Evolutionary conservation across 257 asterid species (phyloP).

Genomic region (Ocimum tenuiflorum): DNA sequence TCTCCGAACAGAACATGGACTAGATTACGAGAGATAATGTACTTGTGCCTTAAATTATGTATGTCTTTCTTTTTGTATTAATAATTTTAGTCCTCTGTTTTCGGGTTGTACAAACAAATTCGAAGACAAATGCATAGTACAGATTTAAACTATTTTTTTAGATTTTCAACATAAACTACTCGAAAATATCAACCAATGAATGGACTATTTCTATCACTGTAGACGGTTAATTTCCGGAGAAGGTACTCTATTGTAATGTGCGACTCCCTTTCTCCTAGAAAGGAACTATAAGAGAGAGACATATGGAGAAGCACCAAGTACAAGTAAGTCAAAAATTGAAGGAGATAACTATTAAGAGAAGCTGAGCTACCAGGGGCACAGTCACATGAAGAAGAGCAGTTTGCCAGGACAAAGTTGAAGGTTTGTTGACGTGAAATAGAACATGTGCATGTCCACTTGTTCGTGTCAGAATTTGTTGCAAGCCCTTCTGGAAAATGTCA

Average conservation of each 20-base stretch:
- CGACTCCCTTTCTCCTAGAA: neutral
- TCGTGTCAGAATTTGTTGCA: constrained; percentile 30
- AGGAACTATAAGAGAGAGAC: neutral
- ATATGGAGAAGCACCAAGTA: neutral
- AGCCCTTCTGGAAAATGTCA: constrained; percentile 28
- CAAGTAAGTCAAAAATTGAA: neutral
- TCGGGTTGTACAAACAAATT: neutral
- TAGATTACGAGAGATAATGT: neutral
- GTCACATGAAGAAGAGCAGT: constrained; percentile 77
- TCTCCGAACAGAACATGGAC: neutral
- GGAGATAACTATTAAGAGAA: neutral
- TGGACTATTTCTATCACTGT: neutral
- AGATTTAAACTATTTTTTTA: neutral
- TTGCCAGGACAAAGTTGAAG: constrained; percentile 31
- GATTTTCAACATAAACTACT: neutral
- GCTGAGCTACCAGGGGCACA: constrained; percentile 61
- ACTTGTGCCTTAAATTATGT: neutral
- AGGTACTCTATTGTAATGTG: neutral
- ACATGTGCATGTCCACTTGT: constrained; percentile 84
- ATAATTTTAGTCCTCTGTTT: neutral
- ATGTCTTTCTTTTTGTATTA: neutral
- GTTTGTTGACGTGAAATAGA: constrained; percentile 32
- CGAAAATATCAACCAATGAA: neutral
- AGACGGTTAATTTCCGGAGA: neutral
- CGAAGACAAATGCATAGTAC: neutral